Percentiles rank a stretch among this genome's conserved stretches.
phyloP scores from a whole-genome alignment of 176 grass and related monocot species.

The Raddia guianensis region DNA sequence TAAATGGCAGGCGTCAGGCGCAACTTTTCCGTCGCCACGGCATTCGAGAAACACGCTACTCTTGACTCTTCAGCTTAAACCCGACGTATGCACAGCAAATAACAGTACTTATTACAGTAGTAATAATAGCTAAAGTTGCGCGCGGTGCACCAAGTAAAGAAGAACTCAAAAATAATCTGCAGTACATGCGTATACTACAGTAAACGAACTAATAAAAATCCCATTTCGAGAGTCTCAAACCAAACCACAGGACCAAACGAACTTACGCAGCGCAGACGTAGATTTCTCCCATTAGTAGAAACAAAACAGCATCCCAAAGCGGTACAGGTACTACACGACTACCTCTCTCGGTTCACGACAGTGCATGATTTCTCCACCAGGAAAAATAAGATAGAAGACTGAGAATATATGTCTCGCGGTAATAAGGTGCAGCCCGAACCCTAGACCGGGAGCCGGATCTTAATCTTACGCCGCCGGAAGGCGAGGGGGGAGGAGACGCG shows the following conservation, averaged over 20 bases:
- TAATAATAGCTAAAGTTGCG: background rate
- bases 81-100: slow-evolving; percentile 39
- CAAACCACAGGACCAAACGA: background rate
- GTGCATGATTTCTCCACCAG: background rate
- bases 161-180: background rate
- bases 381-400: too few species aligned
- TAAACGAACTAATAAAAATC: slow-evolving; percentile 14
- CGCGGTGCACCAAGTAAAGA: background rate
- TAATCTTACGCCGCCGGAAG: slow-evolving; percentile 29
- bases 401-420: background rate
- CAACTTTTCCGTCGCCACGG: slow-evolving; percentile 25
- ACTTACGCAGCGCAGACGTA: background rate
- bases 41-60: background rate
- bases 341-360: background rate
- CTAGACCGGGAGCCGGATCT: slow-evolving; percentile 41
- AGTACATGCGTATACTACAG: slow-evolving; percentile 15
- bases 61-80: background rate
- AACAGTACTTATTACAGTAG: background rate
- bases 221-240: slow-evolving; percentile 23
- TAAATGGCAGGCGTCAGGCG: slow-evolving; percentile 35
- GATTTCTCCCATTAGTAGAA: background rate
- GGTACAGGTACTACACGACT: background rate
- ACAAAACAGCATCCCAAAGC: background rate
- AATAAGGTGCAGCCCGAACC: slow-evolving; percentile 14
- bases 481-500: background rate